Evolutionary conservation across 306 rosid genomes (phyloP).

Genomic region (Fragaria ananassa): DNA sequence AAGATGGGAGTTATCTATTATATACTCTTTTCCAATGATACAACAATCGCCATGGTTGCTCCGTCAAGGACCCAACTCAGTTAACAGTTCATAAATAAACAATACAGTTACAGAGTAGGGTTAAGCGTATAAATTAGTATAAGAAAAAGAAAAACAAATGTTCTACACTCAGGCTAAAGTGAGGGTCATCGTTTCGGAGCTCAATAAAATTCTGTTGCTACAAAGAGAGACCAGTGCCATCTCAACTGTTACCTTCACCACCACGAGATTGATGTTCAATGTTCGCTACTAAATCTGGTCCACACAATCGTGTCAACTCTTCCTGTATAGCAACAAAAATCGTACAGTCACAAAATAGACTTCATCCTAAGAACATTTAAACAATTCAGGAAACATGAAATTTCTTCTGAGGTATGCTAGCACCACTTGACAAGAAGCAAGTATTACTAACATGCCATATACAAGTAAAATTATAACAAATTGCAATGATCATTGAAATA

Average conservation of each 20-base stretch:
- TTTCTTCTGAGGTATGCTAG: background rate
- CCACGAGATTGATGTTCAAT: slow-evolving; percentile 40
- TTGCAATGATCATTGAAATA: background rate
- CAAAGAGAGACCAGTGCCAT: slow-evolving; percentile 8
- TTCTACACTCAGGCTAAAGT: slow-evolving; percentile 35
- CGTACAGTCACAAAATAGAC: background rate
- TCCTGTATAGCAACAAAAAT: slow-evolving; percentile 50
- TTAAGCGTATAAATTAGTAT: slow-evolving; percentile 51
- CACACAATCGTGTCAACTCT: slow-evolving; percentile 74
- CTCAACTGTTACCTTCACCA: slow-evolving; percentile 35
- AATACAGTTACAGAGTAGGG: slow-evolving; percentile 31
- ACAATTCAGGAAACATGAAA: background rate
- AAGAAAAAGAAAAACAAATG: slow-evolving; percentile 34
- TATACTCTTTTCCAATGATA: slow-evolving; percentile 22
- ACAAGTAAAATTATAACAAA: background rate
- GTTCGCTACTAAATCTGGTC: slow-evolving; percentile 71
- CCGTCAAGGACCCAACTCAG: slow-evolving; percentile 17
- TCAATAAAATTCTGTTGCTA: slow-evolving; percentile 35
- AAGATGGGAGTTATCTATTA: slow-evolving; percentile 9
- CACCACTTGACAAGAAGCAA: background rate
- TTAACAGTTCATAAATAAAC: slow-evolving; percentile 8
- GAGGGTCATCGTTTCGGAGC: slow-evolving; percentile 33
- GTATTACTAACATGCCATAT: background rate
- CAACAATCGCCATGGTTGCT: slow-evolving; percentile 16
- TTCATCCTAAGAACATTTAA: background rate